Evolutionary conservation across 148 eudicot genomes (phyloP).

Genomic region (Drosera capensis): DNA sequence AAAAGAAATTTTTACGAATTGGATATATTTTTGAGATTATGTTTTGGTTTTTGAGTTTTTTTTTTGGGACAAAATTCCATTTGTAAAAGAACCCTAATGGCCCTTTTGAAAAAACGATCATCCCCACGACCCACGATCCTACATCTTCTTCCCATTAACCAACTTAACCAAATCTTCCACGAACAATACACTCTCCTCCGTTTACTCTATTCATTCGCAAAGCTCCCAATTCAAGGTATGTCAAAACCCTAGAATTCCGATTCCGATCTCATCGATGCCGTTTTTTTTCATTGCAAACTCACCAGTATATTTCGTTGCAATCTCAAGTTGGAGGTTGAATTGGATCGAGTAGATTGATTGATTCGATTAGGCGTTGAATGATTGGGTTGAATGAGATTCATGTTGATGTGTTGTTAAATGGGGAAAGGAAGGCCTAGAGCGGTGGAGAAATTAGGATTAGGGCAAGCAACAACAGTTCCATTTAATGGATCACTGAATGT

Average conservation of each 20-base stretch:
- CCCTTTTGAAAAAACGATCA: too few species aligned
- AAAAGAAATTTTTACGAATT: too few species aligned
- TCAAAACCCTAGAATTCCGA: constrained; percentile 25
- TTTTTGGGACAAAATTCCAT: too few species aligned
- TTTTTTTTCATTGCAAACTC: neutral
- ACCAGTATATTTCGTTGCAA: neutral
- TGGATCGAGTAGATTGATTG: neutral
- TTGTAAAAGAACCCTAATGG: too few species aligned
- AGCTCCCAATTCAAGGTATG: constrained; percentile 22
- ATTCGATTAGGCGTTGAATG: constrained; percentile 1
- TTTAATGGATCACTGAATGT: constrained; percentile 33
- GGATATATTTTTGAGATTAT: too few species aligned
- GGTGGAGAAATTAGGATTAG: constrained; percentile 74
- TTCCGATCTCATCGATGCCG: too few species aligned
- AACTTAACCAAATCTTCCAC: constrained; percentile 46
- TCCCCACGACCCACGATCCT: neutral
- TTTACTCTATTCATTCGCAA: constrained; percentile 1
- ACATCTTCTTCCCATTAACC: constrained; percentile 17
- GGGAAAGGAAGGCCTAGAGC: constrained; percentile 96
- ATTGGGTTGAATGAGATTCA: constrained; percentile 5
- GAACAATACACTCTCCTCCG: constrained; percentile 19
- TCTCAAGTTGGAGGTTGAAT: too few species aligned
- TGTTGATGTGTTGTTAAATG: constrained; percentile 22
- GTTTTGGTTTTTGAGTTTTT: too few species aligned
- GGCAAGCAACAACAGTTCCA: constrained; percentile 24